These are phyloP conservation scores for Amanita rimosa DNA, from an alignment of 768 basidiomycete genomes.

Conservation along the genomic window DNA sequence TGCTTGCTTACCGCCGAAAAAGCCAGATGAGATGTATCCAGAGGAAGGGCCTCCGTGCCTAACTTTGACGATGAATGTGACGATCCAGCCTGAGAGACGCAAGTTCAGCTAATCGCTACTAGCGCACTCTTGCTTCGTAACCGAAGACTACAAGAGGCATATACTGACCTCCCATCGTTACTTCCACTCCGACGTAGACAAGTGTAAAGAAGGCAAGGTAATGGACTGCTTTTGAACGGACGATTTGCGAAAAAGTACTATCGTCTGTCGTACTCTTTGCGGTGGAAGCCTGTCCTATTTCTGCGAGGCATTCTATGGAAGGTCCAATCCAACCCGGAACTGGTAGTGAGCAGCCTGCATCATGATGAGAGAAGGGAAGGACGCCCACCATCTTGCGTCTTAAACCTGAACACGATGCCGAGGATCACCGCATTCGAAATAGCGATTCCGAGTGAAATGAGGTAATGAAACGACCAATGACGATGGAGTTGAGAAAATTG, in stretches of 20 bases:
- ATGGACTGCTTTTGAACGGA: constrained; percentile 43
- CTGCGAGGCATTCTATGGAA: constrained; percentile 35
- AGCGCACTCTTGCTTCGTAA: background rate
- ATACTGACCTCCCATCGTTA: constrained; percentile 36
- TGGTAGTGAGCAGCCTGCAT: background rate
- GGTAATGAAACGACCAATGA: constrained; percentile 73
- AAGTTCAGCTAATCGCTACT: too few relatives aligned
- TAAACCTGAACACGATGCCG: constrained; percentile 51
- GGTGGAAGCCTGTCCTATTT: constrained; percentile 37
- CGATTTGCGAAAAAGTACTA: constrained; percentile 38
- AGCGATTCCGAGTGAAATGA: constrained; percentile 60
- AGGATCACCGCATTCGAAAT: constrained; percentile 42
- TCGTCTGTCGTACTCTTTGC: constrained; percentile 25
- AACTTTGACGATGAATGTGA: constrained; percentile 38
- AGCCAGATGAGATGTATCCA: constrained; percentile 49
- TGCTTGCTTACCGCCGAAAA: constrained; percentile 34
- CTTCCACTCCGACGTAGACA: constrained; percentile 62
- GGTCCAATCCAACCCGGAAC: background rate
- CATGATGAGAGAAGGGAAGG: background rate
- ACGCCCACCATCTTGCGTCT: constrained; percentile 51
- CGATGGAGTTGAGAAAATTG: constrained; percentile 52
- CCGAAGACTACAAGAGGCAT: background rate
- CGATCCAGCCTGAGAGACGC: constrained; percentile 48
- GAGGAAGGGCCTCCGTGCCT: constrained; percentile 24
- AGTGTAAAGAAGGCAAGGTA: constrained; percentile 52